phyloP scores from a whole-genome alignment of 2,329 filamentous ascomycete species.

The Exophiala aquamarina region DNA sequence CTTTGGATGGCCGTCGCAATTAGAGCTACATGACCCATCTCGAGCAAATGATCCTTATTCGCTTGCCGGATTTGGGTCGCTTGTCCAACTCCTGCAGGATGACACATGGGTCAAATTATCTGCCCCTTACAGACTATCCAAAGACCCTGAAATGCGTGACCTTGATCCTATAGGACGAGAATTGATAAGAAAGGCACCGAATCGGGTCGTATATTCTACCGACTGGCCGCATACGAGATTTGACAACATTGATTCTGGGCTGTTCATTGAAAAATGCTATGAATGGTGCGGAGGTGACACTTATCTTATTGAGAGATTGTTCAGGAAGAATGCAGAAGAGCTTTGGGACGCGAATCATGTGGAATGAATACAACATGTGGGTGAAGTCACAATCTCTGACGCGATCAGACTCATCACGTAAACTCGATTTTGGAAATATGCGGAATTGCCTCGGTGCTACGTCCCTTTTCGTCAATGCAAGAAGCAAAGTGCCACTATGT shows the following conservation, averaged over 20 bases:
- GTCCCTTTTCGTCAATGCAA: no score
- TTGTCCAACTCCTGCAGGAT: conserved; percentile 47
- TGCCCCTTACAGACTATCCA: conserved; percentile 57
- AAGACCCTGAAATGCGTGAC: conserved; percentile 44
- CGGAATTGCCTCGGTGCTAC: no score
- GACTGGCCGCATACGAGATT: conserved; percentile 67
- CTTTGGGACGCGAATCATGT: conserved; percentile 40
- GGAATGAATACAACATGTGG: no score
- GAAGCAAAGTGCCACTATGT: no score
- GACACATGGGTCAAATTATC: conserved; percentile 60
- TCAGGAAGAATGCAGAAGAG: conserved; percentile 56
- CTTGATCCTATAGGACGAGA: conserved; percentile 52
- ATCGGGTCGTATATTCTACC: conserved; percentile 57
- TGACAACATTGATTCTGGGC: conserved; percentile 55
- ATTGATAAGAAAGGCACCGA: conserved; percentile 46
- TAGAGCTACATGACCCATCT: conserved; percentile 18
- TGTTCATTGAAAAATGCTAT: conserved; percentile 56
- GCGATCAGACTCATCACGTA: no score
- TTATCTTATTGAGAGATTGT: conserved; percentile 43
- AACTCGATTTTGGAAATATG: no score
- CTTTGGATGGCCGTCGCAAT: conserved; percentile 53
- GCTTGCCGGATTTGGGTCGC: conserved; percentile 50
- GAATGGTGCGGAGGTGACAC: conserved; percentile 45
- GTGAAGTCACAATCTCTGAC: no score
- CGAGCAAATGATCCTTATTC: conserved; percentile 41